These are phyloP conservation scores for Eucalyptus guilfoylei DNA, from an alignment of 345 rosid species.

Conservation along the genomic window DNA sequence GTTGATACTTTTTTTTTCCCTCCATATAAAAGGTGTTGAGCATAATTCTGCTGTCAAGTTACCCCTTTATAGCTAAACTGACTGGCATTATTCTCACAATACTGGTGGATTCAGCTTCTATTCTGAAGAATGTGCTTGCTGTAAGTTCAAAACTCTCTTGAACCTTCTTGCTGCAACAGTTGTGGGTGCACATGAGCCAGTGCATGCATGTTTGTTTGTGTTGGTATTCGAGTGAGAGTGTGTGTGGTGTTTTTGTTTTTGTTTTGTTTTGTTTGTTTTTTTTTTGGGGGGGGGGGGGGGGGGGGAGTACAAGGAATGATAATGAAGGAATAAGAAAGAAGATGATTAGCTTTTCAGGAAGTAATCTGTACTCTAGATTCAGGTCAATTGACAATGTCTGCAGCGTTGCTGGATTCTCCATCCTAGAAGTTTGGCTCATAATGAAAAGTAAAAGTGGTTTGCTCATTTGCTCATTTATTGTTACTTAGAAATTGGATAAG, in stretches of 20 bases:
- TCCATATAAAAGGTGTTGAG: slow-evolving; percentile 15
- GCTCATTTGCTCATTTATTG: not conserved
- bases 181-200: not conserved
- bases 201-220: not conserved
- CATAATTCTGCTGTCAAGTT: slow-evolving; percentile 25
- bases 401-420: not conserved
- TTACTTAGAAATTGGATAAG: not conserved
- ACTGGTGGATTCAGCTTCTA: slow-evolving; percentile 22
- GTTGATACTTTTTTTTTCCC: not conserved
- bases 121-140: slow-evolving; percentile 29
- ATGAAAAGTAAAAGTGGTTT: not conserved
- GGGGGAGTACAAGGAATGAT: not conserved
- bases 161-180: not conserved
- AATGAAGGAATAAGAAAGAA: not conserved
- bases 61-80: slow-evolving; percentile 27
- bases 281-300: no score
- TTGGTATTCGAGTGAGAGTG: not conserved
- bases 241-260: not conserved
- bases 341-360: not conserved
- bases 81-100: slow-evolving; percentile 15
- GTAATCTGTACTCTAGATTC: not conserved
- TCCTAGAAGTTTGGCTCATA: not conserved
- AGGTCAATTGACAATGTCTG: not conserved
- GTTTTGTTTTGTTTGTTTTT: no score
- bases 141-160: slow-evolving; percentile 10